Evolutionary conservation across 345 rosid species (phyloP), one percentile per base, ranked within the genome.

Genomic region (Leavenworthia alabamica): DNA sequence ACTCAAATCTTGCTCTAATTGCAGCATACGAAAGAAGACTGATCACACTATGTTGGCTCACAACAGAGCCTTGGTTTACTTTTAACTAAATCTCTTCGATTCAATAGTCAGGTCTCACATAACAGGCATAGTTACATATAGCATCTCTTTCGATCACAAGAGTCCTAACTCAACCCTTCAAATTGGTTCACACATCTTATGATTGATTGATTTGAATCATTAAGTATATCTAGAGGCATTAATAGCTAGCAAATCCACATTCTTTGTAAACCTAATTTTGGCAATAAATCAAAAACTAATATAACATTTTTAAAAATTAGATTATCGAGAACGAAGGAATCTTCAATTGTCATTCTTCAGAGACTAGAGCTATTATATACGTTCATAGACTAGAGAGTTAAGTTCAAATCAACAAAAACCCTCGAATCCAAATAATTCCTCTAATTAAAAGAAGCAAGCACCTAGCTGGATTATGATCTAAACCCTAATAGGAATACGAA

Each of bases 401-500:
- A 49, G 24, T 37, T 56, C 27, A 54, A 44, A 24, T 40, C 13
- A 41, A 23, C 33, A 59, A 29, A 29, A 13, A 14, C 16, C 65
- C 35, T 47, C 7, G 3, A 59, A 17, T 43, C 16, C 23, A 67
- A 26, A n/a, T 12, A 56, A 29, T 20, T 58, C 15, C 52, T 48
- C 16, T 3, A 23, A 17, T 26, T 32, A 1, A 47, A 47, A 58
- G 9, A 44, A 52, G 51, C 52, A 44, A 52, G 51, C 52, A 54
- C 0, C 28, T 27, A 46, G 50, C 35, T 70, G n/a, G 53, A 29
- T 22, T 3, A 2, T 12, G 64, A 70, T 54, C 64, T 53, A 70
- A 70, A 62, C 74, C 74, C 69, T 70, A 56, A 3, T 11, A 32
- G 8, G n/a, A 48, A 29, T 37, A 20, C 40, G 20, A 6, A 49